These are phyloP conservation scores for Arachnomyces sp. DNA, from an alignment of 2,329 filamentous ascomycete species.

Conservation along the genomic window DNA sequence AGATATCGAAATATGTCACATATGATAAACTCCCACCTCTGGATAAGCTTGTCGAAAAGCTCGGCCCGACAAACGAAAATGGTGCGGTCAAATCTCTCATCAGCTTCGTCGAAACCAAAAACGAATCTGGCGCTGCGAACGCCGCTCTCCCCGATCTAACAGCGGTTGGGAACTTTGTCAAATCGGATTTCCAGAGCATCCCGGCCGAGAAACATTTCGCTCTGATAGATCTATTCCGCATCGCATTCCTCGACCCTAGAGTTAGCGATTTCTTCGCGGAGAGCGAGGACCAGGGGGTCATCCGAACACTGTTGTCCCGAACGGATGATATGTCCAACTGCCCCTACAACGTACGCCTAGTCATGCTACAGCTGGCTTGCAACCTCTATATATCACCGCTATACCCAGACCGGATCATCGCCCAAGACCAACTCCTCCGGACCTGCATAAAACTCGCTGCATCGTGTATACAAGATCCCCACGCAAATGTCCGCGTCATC, in stretches of 20 bases:
- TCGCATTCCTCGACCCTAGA: conserved; percentile 66
- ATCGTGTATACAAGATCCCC: conserved; percentile 67
- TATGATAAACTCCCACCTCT: conserved; percentile 76
- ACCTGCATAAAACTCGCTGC: conserved; percentile 63
- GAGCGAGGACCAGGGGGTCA: conserved; percentile 57
- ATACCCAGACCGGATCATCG: conserved; percentile 57
- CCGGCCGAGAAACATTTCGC: conserved; percentile 64
- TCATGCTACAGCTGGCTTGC: conserved; percentile 73
- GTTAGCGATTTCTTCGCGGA: conserved; percentile 77
- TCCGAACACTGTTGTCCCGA: conserved; percentile 47
- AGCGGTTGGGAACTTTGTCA: conserved; percentile 55
- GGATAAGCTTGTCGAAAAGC: conserved; percentile 70
- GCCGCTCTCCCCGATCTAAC: conserved; percentile 63
- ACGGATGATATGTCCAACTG: conserved; percentile 50
- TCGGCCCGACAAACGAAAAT: conserved; percentile 55
- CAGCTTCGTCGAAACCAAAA: conserved; percentile 60
- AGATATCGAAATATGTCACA: conserved; percentile 58
- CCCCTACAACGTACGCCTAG: conserved; percentile 74
- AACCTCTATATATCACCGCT: conserved; percentile 74
- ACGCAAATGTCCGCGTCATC: conserved; percentile 69
- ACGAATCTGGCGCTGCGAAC: conserved; percentile 52
- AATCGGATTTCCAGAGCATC: conserved; percentile 46
- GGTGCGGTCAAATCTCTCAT: conserved; percentile 56
- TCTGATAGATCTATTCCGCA: conserved; percentile 74
- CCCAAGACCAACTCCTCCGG: conserved; percentile 43